Conservation (phyloP, 495 filamentous ascomycete genomes). For the Neurospora sp. region DNA sequence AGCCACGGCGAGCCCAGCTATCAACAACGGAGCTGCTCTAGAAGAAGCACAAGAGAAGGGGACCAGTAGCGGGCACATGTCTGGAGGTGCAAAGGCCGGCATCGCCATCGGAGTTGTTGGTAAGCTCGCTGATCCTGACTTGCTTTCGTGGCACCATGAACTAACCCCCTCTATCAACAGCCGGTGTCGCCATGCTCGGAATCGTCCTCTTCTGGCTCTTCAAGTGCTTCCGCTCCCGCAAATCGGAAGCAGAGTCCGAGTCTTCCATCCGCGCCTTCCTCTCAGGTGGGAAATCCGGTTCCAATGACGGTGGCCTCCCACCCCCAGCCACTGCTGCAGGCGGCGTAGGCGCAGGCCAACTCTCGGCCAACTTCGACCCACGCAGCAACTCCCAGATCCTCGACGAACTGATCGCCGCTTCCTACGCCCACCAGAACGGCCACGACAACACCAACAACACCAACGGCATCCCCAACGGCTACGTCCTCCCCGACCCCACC, state of each 20-base stretch:
- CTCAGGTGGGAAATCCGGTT: not conserved
- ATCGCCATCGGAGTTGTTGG: constrained; percentile 11
- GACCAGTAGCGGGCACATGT: not conserved
- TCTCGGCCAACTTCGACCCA: not conserved
- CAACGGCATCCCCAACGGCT: not conserved
- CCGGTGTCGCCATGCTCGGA: not conserved
- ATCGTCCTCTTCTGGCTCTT: constrained; percentile 4
- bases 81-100: constrained; percentile 9
- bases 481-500: not conserved
- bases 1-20: not conserved
- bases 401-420: constrained; percentile 22
- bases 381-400: constrained; percentile 20
- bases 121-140: not conserved
- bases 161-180: not conserved
- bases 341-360: not conserved
- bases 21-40: not conserved
- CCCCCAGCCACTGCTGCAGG: not conserved
- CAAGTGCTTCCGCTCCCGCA: not conserved
- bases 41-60: not conserved
- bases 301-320: not conserved
- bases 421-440: constrained; percentile 25
- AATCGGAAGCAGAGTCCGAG: not conserved
- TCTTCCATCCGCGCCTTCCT: not conserved
- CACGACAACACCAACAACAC: not conserved
- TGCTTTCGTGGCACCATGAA: not conserved